These are phyloP conservation scores for Malus hybrid DNA, from an alignment of 331 rosid genomes.

Conservation along the genomic window DNA sequence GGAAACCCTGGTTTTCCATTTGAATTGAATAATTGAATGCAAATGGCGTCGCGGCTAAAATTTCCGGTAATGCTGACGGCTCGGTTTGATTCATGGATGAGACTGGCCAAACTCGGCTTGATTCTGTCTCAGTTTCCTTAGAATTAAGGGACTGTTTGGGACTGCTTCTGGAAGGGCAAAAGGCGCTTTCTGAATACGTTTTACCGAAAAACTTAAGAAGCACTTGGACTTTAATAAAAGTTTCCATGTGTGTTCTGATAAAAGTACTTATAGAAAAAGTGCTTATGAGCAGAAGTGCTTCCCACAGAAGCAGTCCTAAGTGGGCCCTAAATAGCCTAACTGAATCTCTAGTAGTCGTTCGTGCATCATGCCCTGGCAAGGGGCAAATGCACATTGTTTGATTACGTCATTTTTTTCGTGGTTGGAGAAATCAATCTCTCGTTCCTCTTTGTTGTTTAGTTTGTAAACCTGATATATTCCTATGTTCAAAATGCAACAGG, in stretches of 20 bases:
- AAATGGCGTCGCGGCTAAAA: neutral
- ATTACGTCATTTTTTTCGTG: neutral
- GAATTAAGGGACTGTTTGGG: too few relatives aligned
- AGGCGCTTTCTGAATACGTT: too few relatives aligned
- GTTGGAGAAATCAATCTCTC: neutral
- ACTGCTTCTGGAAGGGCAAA: too few relatives aligned
- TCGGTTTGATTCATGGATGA: neutral
- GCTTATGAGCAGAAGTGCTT: too few relatives aligned
- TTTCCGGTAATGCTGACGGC: neutral
- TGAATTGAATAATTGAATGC: neutral
- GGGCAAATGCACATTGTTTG: neutral
- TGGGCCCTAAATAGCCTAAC: neutral
- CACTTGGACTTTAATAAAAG: too few relatives aligned
- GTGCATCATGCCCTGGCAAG: neutral
- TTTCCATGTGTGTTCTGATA: too few relatives aligned
- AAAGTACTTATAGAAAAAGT: too few relatives aligned
- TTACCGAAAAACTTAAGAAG: too few relatives aligned
- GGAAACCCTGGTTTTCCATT: neutral
- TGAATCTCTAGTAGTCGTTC: neutral
- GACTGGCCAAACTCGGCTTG: neutral
- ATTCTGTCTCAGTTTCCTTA: neutral
- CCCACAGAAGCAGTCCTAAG: too few relatives aligned
- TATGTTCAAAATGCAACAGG: constrained; percentile 14
- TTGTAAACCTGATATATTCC: neutral
- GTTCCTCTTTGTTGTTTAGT: neutral